Percentiles rank a stretch among this genome's conserved stretches.
Conservation (phyloP, 2,329 filamentous ascomycete species). For the Colletotrichum aenigma region DNA sequence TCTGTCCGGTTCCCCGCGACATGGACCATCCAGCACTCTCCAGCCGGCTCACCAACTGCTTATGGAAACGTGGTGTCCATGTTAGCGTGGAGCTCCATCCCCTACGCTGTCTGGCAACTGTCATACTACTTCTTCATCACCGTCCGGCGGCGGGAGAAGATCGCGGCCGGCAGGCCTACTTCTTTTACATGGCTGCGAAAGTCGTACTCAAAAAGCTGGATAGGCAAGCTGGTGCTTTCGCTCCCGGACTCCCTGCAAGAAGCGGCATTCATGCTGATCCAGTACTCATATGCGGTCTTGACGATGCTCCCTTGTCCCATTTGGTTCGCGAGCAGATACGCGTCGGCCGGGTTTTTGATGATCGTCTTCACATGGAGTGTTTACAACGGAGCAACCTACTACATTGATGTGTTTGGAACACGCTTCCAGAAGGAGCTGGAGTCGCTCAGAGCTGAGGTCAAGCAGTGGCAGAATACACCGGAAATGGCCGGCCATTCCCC, state of each 20-base stretch:
- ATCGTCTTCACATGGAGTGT: conserved; percentile 92
- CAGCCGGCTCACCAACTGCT: conserved; percentile 75
- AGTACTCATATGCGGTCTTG: conserved; percentile 86
- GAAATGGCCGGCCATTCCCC: conserved; percentile 48
- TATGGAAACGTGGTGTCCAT: conserved; percentile 81
- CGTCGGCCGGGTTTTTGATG: conserved; percentile 77
- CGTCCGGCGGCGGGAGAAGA: conserved; percentile 92
- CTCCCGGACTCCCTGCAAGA: conserved; percentile 82
- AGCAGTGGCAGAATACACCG: conserved; percentile 78
- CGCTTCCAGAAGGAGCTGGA: conserved; percentile 97
- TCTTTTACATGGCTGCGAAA: conserved; percentile 96
- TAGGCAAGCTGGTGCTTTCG: conserved; percentile 83
- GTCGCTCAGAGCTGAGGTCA: conserved; percentile 83
- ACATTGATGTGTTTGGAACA: conserved; percentile 97
- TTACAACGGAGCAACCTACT: conserved; percentile 96
- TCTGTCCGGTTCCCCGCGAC: conserved; percentile 80
- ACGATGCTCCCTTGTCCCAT: conserved; percentile 95
- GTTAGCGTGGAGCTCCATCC: conserved; percentile 92
- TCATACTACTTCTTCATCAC: conserved; percentile 95
- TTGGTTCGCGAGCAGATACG: conserved; percentile 90
- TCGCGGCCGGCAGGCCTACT: conserved; percentile 91
- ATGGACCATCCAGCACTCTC: conserved; percentile 75
- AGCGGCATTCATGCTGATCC: conserved; percentile 92
- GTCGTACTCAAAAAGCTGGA: conserved; percentile 88
- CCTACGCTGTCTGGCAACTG: conserved; percentile 92